Evolutionary conservation across 345 rosid genomes (phyloP).

Genomic region (Melastoma malabathricum): DNA sequence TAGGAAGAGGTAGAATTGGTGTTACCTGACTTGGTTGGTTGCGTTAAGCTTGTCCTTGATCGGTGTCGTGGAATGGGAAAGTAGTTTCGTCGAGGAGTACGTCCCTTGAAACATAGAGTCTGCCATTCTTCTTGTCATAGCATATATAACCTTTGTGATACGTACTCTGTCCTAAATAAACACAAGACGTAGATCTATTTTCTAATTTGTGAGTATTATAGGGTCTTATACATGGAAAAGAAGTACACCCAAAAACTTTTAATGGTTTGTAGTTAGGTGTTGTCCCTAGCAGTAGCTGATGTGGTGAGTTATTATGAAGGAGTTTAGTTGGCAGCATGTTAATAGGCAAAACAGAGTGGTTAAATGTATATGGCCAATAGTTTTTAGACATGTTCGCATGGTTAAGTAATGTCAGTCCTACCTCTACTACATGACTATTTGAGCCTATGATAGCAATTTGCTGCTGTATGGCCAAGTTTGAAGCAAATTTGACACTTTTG

Average conservation of each 20-base stretch:
- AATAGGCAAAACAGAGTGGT: neutral
- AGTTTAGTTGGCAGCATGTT: neutral
- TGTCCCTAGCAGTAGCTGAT: neutral
- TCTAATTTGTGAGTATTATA: neutral
- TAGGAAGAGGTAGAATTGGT: no score
- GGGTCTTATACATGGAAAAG: neutral
- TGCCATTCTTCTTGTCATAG: neutral
- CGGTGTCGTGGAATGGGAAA: no score
- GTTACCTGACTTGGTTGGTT: no score
- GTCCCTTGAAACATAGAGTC: neutral
- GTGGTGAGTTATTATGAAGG: no score
- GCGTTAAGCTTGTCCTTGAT: no score
- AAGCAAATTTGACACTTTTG: no score
- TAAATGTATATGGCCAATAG: neutral
- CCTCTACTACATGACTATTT: neutral
- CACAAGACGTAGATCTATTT: no score
- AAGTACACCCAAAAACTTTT: neutral
- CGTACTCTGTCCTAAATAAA: neutral
- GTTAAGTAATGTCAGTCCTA: neutral
- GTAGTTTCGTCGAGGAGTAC: constrained; percentile 2
- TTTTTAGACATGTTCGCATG: neutral
- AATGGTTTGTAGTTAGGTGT: no score
- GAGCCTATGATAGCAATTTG: no score
- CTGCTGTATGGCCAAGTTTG: no score
- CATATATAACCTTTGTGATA: neutral